Evolutionary conservation across 73 alveolate species (phyloP), one percentile per base, ranked within the genome.

Genomic region (Paramecium primaurelia): DNA sequence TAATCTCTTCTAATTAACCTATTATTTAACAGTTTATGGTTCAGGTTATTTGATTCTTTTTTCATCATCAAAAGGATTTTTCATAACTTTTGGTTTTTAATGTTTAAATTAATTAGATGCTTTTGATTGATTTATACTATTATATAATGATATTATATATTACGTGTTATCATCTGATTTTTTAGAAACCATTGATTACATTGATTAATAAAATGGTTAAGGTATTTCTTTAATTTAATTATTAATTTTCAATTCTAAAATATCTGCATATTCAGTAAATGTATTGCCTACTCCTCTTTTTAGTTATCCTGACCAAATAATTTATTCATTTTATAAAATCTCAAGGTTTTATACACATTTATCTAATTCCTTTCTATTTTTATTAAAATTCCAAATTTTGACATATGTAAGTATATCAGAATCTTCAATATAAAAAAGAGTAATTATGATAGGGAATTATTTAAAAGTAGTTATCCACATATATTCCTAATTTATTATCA

Each of bases 301-400:
- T 51, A 94, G 10, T 58, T 45, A 36, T 0, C 95, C 96, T 16
- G 8, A 18, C 92, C 93, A 91, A 7, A 94, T 80, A 1, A 3
- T 1, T 40, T 87, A 30, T 9, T 58, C 88, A 87, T 94, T 88
- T 22, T 45, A 20, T 1, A 87, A 45, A n/a, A 94, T 88, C 37
- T 92, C 93, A 16, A 94, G 0, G 14, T 94, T 93, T 87, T 92
- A 77, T 37, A 92, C 71, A 11, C 96, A 94, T 59, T 92, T 94
- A n/a, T 89, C 90, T 58, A 89, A 83, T 32, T 94, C 97, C 12
- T 77, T 16, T 14, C 86, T 75, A 80, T 88, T 71, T 71, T 94
- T 94, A 64, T 94, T 94, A 71, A 92, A 94, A 80, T 94, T 94
- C 97, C 97, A 94, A 14, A 94, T 59, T 44, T 93, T 69, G 16